These are phyloP conservation scores for Penicillium sp. DNA, from an alignment of 2,329 filamentous ascomycete species.

Conservation along the genomic window DNA sequence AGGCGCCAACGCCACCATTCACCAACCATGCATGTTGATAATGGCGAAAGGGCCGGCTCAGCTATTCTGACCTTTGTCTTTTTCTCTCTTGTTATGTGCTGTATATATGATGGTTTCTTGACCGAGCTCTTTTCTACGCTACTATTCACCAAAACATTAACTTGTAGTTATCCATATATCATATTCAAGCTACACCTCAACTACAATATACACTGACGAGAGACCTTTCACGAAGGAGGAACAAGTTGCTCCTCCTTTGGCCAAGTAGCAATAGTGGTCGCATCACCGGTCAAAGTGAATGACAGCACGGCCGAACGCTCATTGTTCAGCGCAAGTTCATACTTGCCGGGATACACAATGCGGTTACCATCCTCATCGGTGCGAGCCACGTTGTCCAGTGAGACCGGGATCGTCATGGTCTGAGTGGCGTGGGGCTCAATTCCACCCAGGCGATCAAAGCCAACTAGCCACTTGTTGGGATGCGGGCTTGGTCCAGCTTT, in stretches of 20 bases:
- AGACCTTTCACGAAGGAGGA: slow-evolving; percentile 7
- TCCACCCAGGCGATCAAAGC: slow-evolving; percentile 29
- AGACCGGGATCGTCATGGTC: slow-evolving; percentile 29
- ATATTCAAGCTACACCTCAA: background rate
- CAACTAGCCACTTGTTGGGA: slow-evolving; percentile 38
- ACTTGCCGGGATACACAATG: slow-evolving; percentile 37
- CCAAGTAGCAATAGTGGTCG: slow-evolving; percentile 29
- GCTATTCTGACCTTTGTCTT: slow-evolving; percentile 24
- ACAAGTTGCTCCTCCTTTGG: slow-evolving; percentile 23
- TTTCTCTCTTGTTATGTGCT: slow-evolving; percentile 11
- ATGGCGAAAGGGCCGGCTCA: slow-evolving; percentile 23
- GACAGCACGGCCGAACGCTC: slow-evolving; percentile 29
- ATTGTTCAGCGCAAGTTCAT: slow-evolving; percentile 36
- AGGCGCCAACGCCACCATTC: no score
- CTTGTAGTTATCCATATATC: background rate
- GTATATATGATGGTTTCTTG: slow-evolving; percentile 12
- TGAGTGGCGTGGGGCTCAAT: slow-evolving; percentile 20
- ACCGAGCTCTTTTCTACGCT: background rate
- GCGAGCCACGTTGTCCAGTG: slow-evolving; percentile 33
- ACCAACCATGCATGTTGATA: slow-evolving; percentile 18
- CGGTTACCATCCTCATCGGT: slow-evolving; percentile 32
- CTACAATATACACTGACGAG: background rate
- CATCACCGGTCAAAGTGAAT: slow-evolving; percentile 30
- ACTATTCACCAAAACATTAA: background rate
- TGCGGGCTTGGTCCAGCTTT: slow-evolving; percentile 35